Evolutionary conservation across 805 yeast species (phyloP), one percentile per base, ranked within the genome.

Genomic region (Pichia occidentalis): DNA sequence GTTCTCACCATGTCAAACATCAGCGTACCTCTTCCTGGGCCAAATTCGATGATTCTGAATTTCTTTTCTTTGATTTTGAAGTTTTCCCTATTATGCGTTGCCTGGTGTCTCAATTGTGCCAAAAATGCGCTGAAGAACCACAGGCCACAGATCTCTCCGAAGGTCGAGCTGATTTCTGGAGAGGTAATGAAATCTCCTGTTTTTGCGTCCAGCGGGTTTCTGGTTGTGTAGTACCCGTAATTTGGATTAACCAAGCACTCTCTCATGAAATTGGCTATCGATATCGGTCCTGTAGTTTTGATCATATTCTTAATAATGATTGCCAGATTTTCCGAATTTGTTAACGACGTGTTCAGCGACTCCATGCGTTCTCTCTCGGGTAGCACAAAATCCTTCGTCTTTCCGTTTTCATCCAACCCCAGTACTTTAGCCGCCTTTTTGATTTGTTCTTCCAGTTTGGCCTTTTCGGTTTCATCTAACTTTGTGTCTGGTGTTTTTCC

Each of bases 101-200:
- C 52, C 29, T 51, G 56, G 0, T 84, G 79, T 30, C 56, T 63
- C 20, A 71, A 67, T 47, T 80, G 88, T 1, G 63, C 54, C 24
- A 70, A 43, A 84, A 87, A 83, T 9, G 60, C 55, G 10, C 73
- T 63, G 43, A 64, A 74, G 40, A 68, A 63, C 85, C 94, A 85
- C 5, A 85, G 61, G 0, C 92, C 95, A 42, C 83, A 68, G 64
- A 83, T 73, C 55, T 85, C 95, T 16, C 95, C 95, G 63, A 85
- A 85, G 62, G 85, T 80, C 27, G 84, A 85, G 6, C 90, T 80
- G 35, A 85, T 83, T 57, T 85, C 95, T 0, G 95, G 95, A 0
- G 90, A 80, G 0, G 95, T 85, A 36, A 80, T 69, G 56, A 85
- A 85, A 57, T 85, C 95, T 5, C 95, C 94, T 4, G 41, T 45